These are phyloP conservation scores for Geosmithia morbida DNA, from an alignment of 2,329 filamentous ascomycete genomes.

Conservation along the genomic window DNA sequence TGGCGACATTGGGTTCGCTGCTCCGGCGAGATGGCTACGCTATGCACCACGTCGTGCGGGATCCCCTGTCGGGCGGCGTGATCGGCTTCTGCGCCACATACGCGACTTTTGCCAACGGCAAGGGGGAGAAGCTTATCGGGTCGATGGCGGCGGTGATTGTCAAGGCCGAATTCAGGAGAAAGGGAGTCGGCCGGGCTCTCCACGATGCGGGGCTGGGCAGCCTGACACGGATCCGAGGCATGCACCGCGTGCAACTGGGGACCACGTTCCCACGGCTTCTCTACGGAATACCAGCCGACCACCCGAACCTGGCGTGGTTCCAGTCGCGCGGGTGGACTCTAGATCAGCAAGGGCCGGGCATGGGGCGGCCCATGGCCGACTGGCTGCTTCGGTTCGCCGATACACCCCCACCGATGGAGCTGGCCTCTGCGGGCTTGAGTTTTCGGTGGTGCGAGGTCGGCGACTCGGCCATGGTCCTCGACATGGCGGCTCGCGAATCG, in stretches of 20 bases:
- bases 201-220: conserved; percentile 35
- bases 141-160: conserved; percentile 41
- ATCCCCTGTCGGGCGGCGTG: conserved; percentile 22
- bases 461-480: conserved; percentile 31
- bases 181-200: conserved; percentile 37
- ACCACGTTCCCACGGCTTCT: conserved; percentile 44
- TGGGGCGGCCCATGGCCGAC: conserved; percentile 35
- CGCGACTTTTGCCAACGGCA: conserved; percentile 39
- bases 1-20: conserved; percentile 25
- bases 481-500: conserved; percentile 33
- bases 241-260: conserved; percentile 40
- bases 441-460: conserved; percentile 29
- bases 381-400: conserved; percentile 38
- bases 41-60: conserved; percentile 40
- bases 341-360: conserved; percentile 24
- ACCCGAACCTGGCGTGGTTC: conserved; percentile 35
- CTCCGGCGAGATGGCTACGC: conserved; percentile 39
- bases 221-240: conserved; percentile 33
- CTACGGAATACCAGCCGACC: conserved; percentile 33
- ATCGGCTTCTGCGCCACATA: conserved; percentile 48
- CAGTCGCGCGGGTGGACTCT: conserved; percentile 37
- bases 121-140: conserved; percentile 35
- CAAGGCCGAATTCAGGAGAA: conserved; percentile 26
- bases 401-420: conserved; percentile 22
- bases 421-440: conserved; percentile 23